A percentile compares a stretch with the other conserved stretches of the same genome.
These are phyloP conservation scores for Phaseolus lunatus DNA, from an alignment of 306 rosid genomes.

Conservation along the genomic window DNA sequence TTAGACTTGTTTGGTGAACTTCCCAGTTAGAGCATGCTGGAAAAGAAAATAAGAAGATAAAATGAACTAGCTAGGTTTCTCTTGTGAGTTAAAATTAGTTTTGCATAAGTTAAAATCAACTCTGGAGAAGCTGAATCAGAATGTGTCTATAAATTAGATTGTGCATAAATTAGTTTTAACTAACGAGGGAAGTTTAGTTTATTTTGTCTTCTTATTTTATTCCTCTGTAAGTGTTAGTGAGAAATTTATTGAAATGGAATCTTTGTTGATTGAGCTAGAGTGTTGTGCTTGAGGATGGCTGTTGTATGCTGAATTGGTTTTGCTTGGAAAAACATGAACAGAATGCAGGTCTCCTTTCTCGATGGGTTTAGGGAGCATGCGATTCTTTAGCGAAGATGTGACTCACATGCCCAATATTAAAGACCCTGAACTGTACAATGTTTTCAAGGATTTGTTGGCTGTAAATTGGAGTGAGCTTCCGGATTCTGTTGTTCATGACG, in stretches of 20 bases:
- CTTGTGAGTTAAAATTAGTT: background rate
- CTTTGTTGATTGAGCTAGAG: conserved; percentile 28
- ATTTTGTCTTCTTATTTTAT: background rate
- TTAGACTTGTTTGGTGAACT: background rate
- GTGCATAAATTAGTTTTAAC: background rate
- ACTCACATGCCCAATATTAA: conserved; percentile 65
- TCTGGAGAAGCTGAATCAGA: background rate
- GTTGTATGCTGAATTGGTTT: conserved; percentile 38
- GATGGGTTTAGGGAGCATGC: conserved; percentile 55
- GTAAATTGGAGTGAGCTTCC: conserved; percentile 74
- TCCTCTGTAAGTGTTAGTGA: background rate
- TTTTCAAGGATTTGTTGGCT: conserved; percentile 90
- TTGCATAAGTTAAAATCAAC: background rate
- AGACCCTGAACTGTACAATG: conserved; percentile 66
- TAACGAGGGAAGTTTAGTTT: background rate
- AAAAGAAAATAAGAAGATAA: background rate
- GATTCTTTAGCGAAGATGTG: conserved; percentile 67
- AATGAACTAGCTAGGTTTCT: background rate
- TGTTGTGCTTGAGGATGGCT: conserved; percentile 1
- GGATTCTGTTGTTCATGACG: conserved; percentile 51
- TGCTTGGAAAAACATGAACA: conserved; percentile 47
- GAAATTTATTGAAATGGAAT: background rate
- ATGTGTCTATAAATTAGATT: background rate
- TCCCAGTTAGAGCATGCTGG: background rate
- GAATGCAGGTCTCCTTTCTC: conserved; percentile 66